phyloP scores from a whole-genome alignment of 768 basidiomycete genomes.

The Boletellus emodensis region DNA sequence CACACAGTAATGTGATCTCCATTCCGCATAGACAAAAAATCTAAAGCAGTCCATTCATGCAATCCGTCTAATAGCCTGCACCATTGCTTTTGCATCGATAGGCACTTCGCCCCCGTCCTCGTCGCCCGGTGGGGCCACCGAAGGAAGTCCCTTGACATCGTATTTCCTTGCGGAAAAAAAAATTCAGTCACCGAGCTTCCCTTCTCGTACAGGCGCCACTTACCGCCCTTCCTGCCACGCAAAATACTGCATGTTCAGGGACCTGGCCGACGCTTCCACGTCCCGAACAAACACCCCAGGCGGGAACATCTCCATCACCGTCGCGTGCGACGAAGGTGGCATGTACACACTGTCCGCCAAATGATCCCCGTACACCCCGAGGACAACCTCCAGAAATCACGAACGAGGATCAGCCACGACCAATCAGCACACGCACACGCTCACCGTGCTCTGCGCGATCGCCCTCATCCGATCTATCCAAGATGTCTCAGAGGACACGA shows the following conservation, averaged over 20 bases:
- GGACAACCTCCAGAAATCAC: conserved; percentile 42
- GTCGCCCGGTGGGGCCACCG: conserved; percentile 24
- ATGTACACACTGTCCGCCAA: conserved; percentile 71
- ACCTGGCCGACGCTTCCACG: conserved; percentile 51
- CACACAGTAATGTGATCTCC: too few relatives aligned
- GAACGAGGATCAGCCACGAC: conserved; percentile 5
- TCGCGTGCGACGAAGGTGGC: conserved; percentile 53
- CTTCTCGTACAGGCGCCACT: conserved; percentile 6
- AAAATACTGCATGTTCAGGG: conserved; percentile 53
- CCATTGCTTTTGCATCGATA: conserved; percentile 41
- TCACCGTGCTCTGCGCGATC: conserved; percentile 64
- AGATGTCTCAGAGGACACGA: conserved; percentile 47
- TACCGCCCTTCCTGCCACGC: conserved; percentile 51
- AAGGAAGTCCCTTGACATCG: conserved; percentile 32
- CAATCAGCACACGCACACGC: conserved; percentile 12
- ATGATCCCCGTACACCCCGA: conserved; percentile 57
- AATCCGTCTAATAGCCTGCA: conserved; percentile 32
- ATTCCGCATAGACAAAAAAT: not conserved
- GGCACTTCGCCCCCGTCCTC: conserved; percentile 25
- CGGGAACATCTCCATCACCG: conserved; percentile 77
- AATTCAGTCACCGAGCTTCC: not conserved
- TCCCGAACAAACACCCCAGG: conserved; percentile 61
- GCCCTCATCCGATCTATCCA: conserved; percentile 65
- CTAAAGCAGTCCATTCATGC: not conserved
- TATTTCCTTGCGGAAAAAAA: conserved; percentile 32